Percentiles rank a stretch among this genome's conserved stretches.
phyloP scores from a whole-genome alignment of 2,329 filamentous ascomycete species.

The Hirsutella minnesotensis region DNA sequence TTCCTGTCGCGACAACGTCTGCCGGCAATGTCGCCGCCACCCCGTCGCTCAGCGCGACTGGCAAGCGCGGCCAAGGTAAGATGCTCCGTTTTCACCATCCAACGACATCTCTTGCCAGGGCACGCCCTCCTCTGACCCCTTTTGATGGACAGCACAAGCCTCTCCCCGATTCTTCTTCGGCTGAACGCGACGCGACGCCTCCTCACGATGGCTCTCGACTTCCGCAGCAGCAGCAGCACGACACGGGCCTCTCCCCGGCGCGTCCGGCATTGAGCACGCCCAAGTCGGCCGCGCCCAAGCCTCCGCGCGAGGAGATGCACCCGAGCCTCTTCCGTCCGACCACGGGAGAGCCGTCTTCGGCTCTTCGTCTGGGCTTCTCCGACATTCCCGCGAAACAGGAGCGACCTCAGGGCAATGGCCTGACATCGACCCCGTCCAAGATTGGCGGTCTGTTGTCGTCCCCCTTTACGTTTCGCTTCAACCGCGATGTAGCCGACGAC shows the following conservation, averaged over 20 bases:
- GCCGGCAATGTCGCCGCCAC: background rate
- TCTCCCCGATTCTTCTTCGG: conserved; percentile 25
- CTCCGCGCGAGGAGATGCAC: conserved; percentile 76
- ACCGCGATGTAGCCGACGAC: conserved; percentile 35
- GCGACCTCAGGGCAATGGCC: conserved; percentile 19
- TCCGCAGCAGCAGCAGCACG: conserved; percentile 15
- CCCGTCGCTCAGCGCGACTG: conserved; percentile 32
- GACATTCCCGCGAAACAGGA: conserved; percentile 49
- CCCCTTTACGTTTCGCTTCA: conserved; percentile 59
- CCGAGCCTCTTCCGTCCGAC: conserved; percentile 72
- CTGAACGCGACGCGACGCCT: conserved; percentile 29
- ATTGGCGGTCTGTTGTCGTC: conserved; percentile 37
- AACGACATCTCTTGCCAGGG: background rate
- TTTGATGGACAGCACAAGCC: conserved; percentile 16
- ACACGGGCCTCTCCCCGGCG: conserved; percentile 23
- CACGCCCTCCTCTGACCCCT: background rate
- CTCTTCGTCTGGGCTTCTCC: conserved; percentile 69
- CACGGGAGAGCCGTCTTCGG: conserved; percentile 66
- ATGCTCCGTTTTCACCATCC: background rate
- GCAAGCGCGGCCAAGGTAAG: conserved; percentile 25
- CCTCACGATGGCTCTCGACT: conserved; percentile 11
- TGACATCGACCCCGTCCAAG: conserved; percentile 55
- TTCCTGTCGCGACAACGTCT: too few species aligned
- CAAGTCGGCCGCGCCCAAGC: conserved; percentile 54
- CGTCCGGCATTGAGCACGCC: conserved; percentile 40